Evolutionary conservation across 768 basidiomycete species (phyloP).

Genomic region (Rhodotorula babjevae): DNA sequence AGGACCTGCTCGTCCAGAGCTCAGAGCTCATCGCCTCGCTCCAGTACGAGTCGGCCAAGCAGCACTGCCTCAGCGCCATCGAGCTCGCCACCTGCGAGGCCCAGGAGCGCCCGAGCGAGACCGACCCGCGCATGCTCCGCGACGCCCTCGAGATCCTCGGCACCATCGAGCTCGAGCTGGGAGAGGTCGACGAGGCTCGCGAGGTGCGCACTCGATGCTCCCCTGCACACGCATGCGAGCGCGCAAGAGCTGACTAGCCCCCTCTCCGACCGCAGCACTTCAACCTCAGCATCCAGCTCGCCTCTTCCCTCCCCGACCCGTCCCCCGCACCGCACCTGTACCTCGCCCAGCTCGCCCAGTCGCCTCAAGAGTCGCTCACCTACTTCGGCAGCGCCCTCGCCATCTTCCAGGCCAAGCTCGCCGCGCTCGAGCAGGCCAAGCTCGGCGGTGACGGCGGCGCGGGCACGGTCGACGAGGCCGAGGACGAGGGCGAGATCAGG

Average conservation of each 20-base stretch:
- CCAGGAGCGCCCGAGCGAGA: slow-evolving; percentile 12
- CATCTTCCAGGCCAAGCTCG: slow-evolving; percentile 37
- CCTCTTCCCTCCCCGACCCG: slow-evolving; percentile 22
- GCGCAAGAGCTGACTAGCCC: too few species aligned
- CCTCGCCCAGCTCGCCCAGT: slow-evolving; percentile 42
- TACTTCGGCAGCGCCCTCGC: slow-evolving; percentile 38
- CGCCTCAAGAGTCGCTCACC: slow-evolving; percentile 40
- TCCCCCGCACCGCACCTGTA: slow-evolving; percentile 43
- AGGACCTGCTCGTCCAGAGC: slow-evolving; percentile 38
- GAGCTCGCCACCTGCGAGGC: slow-evolving; percentile 26
- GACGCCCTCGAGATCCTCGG: slow-evolving; percentile 40
- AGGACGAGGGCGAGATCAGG: slow-evolving; percentile 39
- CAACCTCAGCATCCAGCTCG: slow-evolving; percentile 25
- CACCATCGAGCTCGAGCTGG: slow-evolving; percentile 40
- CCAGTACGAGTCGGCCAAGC: slow-evolving; percentile 37
- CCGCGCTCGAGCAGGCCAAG: slow-evolving; percentile 34
- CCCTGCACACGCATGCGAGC: too few species aligned
- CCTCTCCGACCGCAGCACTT: slow-evolving; percentile 32
- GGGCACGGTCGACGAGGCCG: slow-evolving; percentile 9
- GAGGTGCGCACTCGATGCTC: too few species aligned
- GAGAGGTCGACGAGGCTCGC: slow-evolving; percentile 34
- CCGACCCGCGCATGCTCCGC: slow-evolving; percentile 22
- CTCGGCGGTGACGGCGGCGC: slow-evolving; percentile 29
- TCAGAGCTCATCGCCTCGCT: slow-evolving; percentile 30
- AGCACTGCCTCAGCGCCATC: slow-evolving; percentile 24